Base-by-base conservation (phyloP, 2,329 filamentous ascomycete genomes). In the Colletotrichum godetiae region DNA sequence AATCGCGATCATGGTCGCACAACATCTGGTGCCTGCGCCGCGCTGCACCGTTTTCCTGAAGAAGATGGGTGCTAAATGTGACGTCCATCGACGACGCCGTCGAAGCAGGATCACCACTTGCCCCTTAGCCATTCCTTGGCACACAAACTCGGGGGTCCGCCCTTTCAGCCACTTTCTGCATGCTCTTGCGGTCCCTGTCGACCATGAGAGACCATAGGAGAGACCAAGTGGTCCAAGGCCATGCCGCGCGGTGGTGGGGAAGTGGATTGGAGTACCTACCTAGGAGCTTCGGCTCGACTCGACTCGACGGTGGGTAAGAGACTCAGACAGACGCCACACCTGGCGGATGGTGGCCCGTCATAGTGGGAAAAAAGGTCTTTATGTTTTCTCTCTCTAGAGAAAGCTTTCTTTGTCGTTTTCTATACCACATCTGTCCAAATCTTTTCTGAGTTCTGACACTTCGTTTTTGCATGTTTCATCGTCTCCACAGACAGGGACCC, bases 391-490 rank as follows among this genome's bases (percentile, higher is more conserved):
- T 52, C 66, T 42, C 52, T 59, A 29, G 27, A 31, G 10, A 31
- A n/a, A 42, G 19, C 67, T 70, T 73, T 70, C 67, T 61, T 70
- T 73, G 60, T 70, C 33, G 35, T 69, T 70, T 70, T 35, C 56
- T 15, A 35, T 72, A n/a, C 67, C 59, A 42, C 46, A 42, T 37
- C 56, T 56, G 67, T 57, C 29, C 59, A 42, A 42, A 56, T 46
- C 37, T 29, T 73, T 56, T 33, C 49, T 33, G 33, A 55, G 69
- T 56, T 33, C 49, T 33, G 33, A 49, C 35, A 61, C 33, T 73
- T 73, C 67, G 67, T 70, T 73, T 73, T 70, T 70, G 33, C 59
- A 70, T 62, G 70, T 73, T 73, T 73, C 70, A 73, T 65, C 42
- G 27, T 57, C 70, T 73, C 67, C 70, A 73, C 55, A 42, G 46